Conservation (phyloP, 2,329 filamentous ascomycete genomes). For the Aspergillus alliaceus region DNA sequence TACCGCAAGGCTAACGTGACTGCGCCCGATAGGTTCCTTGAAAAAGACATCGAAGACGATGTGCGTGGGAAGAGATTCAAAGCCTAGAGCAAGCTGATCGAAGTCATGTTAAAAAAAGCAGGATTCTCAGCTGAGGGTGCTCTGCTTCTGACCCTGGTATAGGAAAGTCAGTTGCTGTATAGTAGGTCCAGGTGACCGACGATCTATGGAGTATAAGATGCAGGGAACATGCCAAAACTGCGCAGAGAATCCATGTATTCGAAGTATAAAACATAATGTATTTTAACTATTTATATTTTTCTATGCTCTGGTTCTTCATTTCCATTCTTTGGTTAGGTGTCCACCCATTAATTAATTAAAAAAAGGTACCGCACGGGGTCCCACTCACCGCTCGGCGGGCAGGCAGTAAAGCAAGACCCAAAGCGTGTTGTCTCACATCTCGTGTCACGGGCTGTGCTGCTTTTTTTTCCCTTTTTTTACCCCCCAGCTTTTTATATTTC, state of each 20-base stretch:
- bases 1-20: conserved; percentile 24
- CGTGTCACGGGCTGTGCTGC: conserved; percentile 5
- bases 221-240: neutral
- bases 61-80: conserved; percentile 73
- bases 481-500: conserved; percentile 2
- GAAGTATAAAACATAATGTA: neutral
- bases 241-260: neutral
- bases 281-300: neutral
- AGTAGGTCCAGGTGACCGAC: conserved; percentile 15
- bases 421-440: conserved; percentile 15
- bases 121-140: no score
- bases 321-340: neutral
- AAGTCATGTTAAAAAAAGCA: neutral
- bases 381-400: conserved; percentile 22
- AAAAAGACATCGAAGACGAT: conserved; percentile 83
- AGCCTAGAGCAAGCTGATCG: conserved; percentile 45
- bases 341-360: neutral
- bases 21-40: conserved; percentile 65
- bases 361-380: neutral
- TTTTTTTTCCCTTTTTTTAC: conserved; percentile 12
- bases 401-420: no score
- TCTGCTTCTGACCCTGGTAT: neutral
- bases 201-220: neutral
- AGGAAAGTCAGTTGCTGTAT: conserved; percentile 7
- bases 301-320: neutral